Evolutionary conservation across 2,329 filamentous ascomycete genomes (phyloP).

Genomic region (Drechslerella dactyloides): DNA sequence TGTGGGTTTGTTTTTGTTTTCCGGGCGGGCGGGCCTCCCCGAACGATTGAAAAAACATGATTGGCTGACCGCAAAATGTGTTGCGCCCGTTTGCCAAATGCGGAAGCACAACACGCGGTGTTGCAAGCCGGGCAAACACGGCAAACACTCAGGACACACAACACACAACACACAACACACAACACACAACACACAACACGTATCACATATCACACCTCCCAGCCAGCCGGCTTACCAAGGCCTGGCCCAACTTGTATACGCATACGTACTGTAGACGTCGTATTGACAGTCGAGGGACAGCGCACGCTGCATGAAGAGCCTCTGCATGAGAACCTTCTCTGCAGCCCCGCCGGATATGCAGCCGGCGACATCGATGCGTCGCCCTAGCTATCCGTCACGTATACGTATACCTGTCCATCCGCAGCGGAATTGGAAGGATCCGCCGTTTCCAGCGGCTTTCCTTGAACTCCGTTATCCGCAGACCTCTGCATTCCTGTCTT

Average conservation of each 20-base stretch:
- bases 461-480: no score
- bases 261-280: not conserved
- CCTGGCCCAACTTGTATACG: not conserved
- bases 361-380: not conserved
- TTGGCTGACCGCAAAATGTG: no score
- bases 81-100: not conserved
- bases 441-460: no score
- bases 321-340: slow-evolving; percentile 1
- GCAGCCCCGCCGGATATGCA: not conserved
- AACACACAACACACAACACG: not conserved
- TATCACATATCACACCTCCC: not conserved
- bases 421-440: no score
- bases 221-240: no score
- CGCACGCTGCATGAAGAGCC: not conserved
- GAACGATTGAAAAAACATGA: not conserved
- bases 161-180: not conserved
- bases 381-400: not conserved
- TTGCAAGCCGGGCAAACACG: no score
- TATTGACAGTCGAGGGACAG: slow-evolving; percentile 2
- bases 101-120: not conserved
- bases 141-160: no score
- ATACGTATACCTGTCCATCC: no score
- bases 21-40: not conserved
- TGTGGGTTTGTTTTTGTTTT: slow-evolving; percentile 48
- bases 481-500: no score